A percentile compares a stretch with the other conserved stretches of the same genome.
phyloP scores from a whole-genome alignment of 352 stramenopile genomes.

The Phytopythium chamaehyphon region DNA sequence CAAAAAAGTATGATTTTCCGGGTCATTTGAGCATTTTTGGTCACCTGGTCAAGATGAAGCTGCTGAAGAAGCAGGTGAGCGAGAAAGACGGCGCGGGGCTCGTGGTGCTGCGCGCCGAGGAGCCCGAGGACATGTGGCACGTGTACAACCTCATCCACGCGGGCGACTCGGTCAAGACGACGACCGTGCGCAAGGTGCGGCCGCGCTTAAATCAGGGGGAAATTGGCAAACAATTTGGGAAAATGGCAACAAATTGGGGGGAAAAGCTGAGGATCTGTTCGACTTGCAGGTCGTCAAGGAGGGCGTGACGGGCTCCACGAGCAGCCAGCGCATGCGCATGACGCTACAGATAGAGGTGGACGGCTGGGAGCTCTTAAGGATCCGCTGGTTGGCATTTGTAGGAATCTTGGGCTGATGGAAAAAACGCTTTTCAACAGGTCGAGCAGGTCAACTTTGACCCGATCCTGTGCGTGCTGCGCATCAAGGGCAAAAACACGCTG shows the following conservation, averaged over 20 bases:
- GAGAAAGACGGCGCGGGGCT: constrained; percentile 94
- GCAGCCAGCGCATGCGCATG: constrained; percentile 93
- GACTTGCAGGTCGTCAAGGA: constrained; percentile 90
- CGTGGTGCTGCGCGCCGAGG: constrained; percentile 92
- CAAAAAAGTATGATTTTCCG: too few relatives aligned
- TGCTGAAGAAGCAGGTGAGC: constrained; percentile 90
- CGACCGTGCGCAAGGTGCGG: constrained; percentile 95
- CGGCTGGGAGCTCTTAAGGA: too few relatives aligned
- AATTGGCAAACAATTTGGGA: too few relatives aligned
- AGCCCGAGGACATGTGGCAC: constrained; percentile 98
- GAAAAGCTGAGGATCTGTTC: not conserved
- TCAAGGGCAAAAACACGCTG: constrained; percentile 93
- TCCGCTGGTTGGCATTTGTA: too few relatives aligned
- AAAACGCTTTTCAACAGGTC: constrained; percentile 57
- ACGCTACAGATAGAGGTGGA: constrained; percentile 92
- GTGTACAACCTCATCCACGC: constrained; percentile 97
- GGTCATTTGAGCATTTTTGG: too few relatives aligned
- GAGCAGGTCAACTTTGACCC: constrained; percentile 97
- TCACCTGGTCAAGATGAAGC: constrained; percentile 73
- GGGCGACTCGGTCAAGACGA: constrained; percentile 94
- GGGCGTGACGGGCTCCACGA: constrained; percentile 93
- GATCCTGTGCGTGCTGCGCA: constrained; percentile 88
- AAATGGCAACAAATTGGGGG: not conserved
- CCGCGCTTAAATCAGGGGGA: too few relatives aligned
- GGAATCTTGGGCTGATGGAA: too few relatives aligned